phyloP scores from a whole-genome alignment of 306 rosid genomes.

The Gastrolobium bilobum region DNA sequence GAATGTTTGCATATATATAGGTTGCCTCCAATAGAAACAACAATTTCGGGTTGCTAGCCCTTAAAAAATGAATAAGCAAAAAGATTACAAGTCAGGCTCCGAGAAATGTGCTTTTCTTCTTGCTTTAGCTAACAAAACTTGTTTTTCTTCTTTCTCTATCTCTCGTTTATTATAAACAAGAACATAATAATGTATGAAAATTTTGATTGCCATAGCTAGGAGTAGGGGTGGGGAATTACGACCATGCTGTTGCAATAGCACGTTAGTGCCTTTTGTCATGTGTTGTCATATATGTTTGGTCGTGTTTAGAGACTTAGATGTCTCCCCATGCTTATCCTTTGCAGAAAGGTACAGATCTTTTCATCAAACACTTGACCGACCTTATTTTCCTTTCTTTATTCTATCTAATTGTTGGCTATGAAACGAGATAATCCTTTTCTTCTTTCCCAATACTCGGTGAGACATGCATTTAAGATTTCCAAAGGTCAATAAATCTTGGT shows the following conservation, averaged over 20 bases:
- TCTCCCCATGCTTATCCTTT: conserved; percentile 35
- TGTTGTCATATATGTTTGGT: conserved; percentile 46
- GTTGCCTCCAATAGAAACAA: conserved; percentile 11
- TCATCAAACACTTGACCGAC: conserved; percentile 20
- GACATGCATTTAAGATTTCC: neutral
- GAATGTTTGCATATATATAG: neutral
- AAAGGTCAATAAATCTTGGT: neutral
- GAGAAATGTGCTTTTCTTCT: conserved; percentile 10
- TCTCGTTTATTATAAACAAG: neutral
- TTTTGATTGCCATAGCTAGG: neutral
- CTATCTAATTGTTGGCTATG: conserved; percentile 26
- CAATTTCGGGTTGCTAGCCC: neutral
- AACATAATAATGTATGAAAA: neutral
- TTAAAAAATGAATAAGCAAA: neutral
- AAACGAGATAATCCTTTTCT: neutral
- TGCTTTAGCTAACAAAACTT: neutral
- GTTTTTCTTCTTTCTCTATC: neutral
- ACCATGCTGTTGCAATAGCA: conserved; percentile 25
- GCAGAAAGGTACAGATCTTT: conserved; percentile 41
- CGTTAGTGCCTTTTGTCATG: conserved; percentile 43
- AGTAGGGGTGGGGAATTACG: conserved; percentile 1
- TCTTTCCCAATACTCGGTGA: neutral
- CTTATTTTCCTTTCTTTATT: conserved; percentile 28
- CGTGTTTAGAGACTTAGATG: conserved; percentile 40
- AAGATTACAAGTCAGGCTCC: conserved; percentile 11